These are phyloP conservation scores for Betula pendula DNA, from an alignment of 306 rosid species.

Conservation along the genomic window DNA sequence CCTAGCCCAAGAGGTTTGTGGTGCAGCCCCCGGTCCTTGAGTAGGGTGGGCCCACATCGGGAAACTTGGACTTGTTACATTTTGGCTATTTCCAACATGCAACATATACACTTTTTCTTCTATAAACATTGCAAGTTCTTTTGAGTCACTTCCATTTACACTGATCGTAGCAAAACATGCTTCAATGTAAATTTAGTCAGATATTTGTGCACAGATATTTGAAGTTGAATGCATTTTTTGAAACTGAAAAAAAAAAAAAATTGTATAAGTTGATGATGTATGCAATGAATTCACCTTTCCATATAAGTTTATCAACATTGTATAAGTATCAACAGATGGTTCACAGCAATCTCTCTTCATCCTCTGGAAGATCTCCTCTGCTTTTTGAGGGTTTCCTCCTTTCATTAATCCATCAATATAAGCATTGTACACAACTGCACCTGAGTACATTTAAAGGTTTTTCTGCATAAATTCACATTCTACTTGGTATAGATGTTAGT, in stretches of 20 bases:
- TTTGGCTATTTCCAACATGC: background rate
- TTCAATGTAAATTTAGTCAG: background rate
- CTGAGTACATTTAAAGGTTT: slow-evolving; percentile 38
- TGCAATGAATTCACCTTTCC: slow-evolving; percentile 62
- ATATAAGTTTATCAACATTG: slow-evolving; percentile 77
- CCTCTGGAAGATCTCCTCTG: slow-evolving; percentile 72
- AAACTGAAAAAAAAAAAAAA: background rate
- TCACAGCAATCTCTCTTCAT: slow-evolving; percentile 77
- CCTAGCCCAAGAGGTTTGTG: too few species aligned
- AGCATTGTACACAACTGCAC: slow-evolving; percentile 76
- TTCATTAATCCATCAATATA: slow-evolving; percentile 82
- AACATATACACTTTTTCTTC: background rate
- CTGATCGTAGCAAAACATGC: background rate
- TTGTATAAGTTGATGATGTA: background rate
- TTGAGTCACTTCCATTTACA: background rate
- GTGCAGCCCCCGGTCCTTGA: too few species aligned
- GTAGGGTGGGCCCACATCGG: too few species aligned
- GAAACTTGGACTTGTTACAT: background rate
- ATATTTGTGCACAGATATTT: too few species aligned
- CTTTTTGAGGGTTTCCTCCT: slow-evolving; percentile 67
- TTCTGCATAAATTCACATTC: slow-evolving; percentile 17
- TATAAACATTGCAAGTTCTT: background rate
- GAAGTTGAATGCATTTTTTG: too few species aligned
- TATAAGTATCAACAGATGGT: slow-evolving; percentile 74
- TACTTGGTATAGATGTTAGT: background rate